Evolutionary conservation across 1,284 basidiomycete species (phyloP), one percentile per base, ranked within the genome.

Genomic region (Microbotryomycetes sp.): DNA sequence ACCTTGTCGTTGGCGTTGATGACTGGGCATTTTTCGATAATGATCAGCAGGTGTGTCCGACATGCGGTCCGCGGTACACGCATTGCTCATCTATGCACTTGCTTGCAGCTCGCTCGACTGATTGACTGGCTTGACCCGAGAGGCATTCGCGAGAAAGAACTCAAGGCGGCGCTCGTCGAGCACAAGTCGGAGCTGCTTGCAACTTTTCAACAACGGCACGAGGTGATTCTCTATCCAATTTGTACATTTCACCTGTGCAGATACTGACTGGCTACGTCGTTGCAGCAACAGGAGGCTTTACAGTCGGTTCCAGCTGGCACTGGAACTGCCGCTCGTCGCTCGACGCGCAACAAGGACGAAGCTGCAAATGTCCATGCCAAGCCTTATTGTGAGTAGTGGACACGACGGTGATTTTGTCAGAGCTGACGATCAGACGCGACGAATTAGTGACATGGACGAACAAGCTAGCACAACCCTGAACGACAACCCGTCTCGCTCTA

Each of bases 21-120:
- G 86, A 94, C 70, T 98, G 94, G 94, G 92, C 83, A 9, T 85
- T 85, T 28, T 97, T 89, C 77, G 85, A 88, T 56, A 85, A 89
- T 64, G 75, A 87, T 5, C 90, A 96, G 71, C 85, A 91, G 83
- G 91, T 92, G n/a, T n/a, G n/a, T n/a, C n/a, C n/a, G n/a, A n/a
- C n/a, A n/a, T n/a, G n/a, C n/a, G n/a, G n/a, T n/a, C n/a, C n/a
- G n/a, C n/a, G n/a, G n/a, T n/a, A n/a, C n/a, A n/a, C n/a, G n/a
- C n/a, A n/a, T n/a, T n/a, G n/a, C n/a, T n/a, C n/a, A n/a, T n/a
- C n/a, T n/a, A n/a, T n/a, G n/a, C n/a, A n/a, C n/a, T n/a, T n/a
- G n/a, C n/a, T n/a, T n/a, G 41, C 72, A 93, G 88, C 76, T 96
- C 60, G 85, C 89, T 50, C 83, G 85, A 65, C 88, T 91, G 69